Evolutionary conservation across 495 filamentous ascomycete genomes (phyloP), one percentile per base, ranked within the genome.

Genomic region (Hypoxylon lienhwacheense): DNA sequence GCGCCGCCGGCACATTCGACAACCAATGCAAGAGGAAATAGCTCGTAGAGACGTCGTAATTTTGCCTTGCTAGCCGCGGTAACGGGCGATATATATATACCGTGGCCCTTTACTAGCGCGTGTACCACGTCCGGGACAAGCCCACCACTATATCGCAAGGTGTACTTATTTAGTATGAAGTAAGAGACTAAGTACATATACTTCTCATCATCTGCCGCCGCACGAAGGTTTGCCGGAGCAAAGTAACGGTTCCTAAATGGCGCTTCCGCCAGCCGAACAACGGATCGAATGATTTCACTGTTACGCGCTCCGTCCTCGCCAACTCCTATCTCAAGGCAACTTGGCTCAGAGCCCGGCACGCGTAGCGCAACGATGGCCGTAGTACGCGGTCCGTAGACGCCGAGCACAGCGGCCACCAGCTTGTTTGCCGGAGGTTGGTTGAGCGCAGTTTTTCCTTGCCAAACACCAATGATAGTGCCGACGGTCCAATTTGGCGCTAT

Each of bases 71-170:
- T 76, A 12, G 47, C 53, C 2, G 25, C 53, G 7, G 72, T 76
- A 12, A 76, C 75, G 0, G 78, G 78, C 3, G 71, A 78, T 20
- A 80, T 22, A 49, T 80, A 81, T 5, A 80, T 55, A 2, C 77
- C 78, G 20, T 80, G 73, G 0, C 78, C 77, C 59, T 80, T 78
- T 12, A 77, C 71, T 5, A 81, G 54, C 34, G 73, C 67, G 17
- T 80, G 77, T 32, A 74, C 76, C 0, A 81, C 59, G 54, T 81
- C 78, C 2, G 78, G 78, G 3, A 81, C 78, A 35, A 81, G 51
- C 0, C 78, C 78, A 3, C 77, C 77, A 45, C 71, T 68, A 46
- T 80, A 81, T 3, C 78, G 67, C 32, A 81, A 58, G 5, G 77
- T 80, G 50, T 78, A 80, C 36, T 66, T 66, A 20, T 72, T 50